phyloP scores from a whole-genome alignment of 129 eudicot species.

The Calendula officinalis region DNA sequence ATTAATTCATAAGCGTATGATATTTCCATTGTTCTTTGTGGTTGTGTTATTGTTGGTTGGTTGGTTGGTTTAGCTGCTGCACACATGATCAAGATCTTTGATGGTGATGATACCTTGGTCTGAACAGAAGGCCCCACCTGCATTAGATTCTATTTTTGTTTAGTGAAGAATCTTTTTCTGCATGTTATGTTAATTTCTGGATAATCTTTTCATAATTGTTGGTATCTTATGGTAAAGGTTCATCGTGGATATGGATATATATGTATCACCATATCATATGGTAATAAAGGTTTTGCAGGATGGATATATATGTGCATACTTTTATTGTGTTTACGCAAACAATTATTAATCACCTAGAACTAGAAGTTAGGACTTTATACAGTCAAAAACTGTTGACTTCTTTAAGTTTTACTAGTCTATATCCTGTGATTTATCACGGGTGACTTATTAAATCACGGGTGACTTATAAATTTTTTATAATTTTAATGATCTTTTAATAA shows the following conservation, averaged over 20 bases:
- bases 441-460: too few relatives aligned
- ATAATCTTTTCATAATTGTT: slow-evolving; percentile 13
- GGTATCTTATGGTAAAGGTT: not conserved
- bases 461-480: too few relatives aligned
- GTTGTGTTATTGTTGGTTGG: slow-evolving; percentile 28
- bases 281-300: not conserved
- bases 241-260: not conserved
- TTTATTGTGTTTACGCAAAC: too few relatives aligned
- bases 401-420: too few relatives aligned
- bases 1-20: slow-evolving; percentile 19
- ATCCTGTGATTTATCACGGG: too few relatives aligned
- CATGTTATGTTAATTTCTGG: not conserved
- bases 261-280: too few relatives aligned
- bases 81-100: slow-evolving; percentile 32
- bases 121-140: not conserved
- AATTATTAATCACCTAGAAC: too few relatives aligned
- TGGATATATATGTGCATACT: not conserved
- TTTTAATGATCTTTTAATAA: too few relatives aligned
- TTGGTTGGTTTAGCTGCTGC: slow-evolving; percentile 30
- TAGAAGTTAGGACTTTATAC: too few relatives aligned
- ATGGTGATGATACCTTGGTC: slow-evolving; percentile 28
- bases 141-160: not conserved
- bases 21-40: slow-evolving; percentile 15
- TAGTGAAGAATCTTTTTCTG: not conserved
- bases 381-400: too few relatives aligned